Base-by-base conservation (phyloP, 169 alveolate genomes). In the Plasmodium berghei region DNA sequence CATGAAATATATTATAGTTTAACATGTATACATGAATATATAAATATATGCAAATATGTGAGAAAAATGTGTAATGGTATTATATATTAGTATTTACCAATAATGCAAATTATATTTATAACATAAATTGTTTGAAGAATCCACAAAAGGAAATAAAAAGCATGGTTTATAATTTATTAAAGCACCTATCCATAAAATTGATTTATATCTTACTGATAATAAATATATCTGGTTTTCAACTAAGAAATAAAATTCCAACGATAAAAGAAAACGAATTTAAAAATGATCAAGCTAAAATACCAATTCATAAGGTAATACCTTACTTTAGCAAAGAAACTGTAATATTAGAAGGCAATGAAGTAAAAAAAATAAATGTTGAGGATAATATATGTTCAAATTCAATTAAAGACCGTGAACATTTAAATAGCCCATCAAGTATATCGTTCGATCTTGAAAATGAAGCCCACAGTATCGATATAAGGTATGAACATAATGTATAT, bases 61-160 rank as follows among this genome's bases (percentile, higher is more conserved):
- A 34, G 42, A 34, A 34, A 34, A 34, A 34, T 34, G 42, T 34
- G 42, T 34, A 34, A 34, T 4, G 42, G 42, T 34, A 5, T 34
- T 3, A 34, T 34, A 34, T 34, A 34, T 34, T 34, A 34, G 8
- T 34, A 34, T 34, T 34, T 34, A 5, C 42, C 8, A 34, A 34
- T 34, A 34, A 4, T 34, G 42, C 5, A 34, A 34, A 34, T 34
- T 34, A 34, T 34, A 34, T 34, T 34, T 34, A 34, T 34, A 34
- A 34, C 42, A 34, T 34, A 72, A 54, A 72, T 20, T 52, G 86
- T 5, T 34, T 18, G 14, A 72, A 72, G 9, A 72, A 1, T 28
- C 69, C 9, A 18, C n/a, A 28, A 58, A 45, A n/a, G 28, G 62
- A 83, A 83, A 83, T 83, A 72, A 67, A 83, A 46, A 55, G 14